Percentiles rank a stretch among this genome's conserved stretches.
phyloP scores from a whole-genome alignment of 2,329 filamentous ascomycete species.

The Harringtonia lauricola region DNA sequence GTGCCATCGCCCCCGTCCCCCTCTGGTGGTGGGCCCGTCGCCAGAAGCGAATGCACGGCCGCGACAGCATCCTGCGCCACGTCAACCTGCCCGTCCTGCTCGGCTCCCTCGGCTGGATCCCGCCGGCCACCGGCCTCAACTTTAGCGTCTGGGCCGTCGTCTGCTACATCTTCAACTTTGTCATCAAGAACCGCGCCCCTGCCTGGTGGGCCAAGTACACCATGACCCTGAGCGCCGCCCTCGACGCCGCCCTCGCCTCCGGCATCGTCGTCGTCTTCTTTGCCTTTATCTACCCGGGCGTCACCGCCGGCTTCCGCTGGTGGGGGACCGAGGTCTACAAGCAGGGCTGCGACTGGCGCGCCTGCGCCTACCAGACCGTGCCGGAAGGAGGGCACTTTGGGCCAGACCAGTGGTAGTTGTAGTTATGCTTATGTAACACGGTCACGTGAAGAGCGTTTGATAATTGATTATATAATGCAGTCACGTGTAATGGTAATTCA shows the following conservation, averaged over 20 bases:
- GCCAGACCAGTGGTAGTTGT: constrained; percentile 45
- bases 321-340: constrained; percentile 86
- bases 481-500: too few species aligned
- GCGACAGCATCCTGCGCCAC: constrained; percentile 56
- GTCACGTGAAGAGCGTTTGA: not conserved
- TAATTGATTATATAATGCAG: not conserved
- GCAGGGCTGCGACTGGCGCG: constrained; percentile 74
- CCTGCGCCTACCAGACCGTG: constrained; percentile 59
- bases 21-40: constrained; percentile 61
- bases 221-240: constrained; percentile 74
- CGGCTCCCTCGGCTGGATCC: constrained; percentile 76
- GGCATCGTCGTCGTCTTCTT: constrained; percentile 80
- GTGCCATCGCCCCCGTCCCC: constrained; percentile 61
- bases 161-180: constrained; percentile 74
- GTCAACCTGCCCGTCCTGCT: constrained; percentile 78
- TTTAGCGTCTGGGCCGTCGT: constrained; percentile 81
- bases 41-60: too few species aligned
- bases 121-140: constrained; percentile 76
- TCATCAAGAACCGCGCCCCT: constrained; percentile 55
- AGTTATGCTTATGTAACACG: too few species aligned
- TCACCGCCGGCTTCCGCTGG: constrained; percentile 65
- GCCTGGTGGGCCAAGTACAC: constrained; percentile 89
- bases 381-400: constrained; percentile 56
- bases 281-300: constrained; percentile 71
- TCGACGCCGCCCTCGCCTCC: constrained; percentile 75